phyloP scores from a whole-genome alignment of 2,329 filamentous ascomycete species.

The Zymoseptoria passerinii region DNA sequence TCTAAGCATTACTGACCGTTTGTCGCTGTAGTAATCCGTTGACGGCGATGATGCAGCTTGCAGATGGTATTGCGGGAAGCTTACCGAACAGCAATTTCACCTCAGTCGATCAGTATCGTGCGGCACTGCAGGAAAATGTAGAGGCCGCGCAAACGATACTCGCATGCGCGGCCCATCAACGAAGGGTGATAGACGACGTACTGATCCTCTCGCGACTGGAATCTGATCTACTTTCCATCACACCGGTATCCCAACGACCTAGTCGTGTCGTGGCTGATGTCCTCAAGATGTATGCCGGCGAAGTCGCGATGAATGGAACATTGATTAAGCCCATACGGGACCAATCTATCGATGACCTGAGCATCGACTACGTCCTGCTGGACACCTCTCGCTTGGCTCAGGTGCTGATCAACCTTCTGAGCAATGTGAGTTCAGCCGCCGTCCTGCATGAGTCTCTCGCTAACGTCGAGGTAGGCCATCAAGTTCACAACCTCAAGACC shows the following conservation, averaged over 20 bases:
- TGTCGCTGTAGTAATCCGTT: constrained; percentile 31
- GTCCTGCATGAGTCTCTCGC: background rate
- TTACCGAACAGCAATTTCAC: constrained; percentile 2
- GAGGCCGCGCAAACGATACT: constrained; percentile 26
- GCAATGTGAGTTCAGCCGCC: constrained; percentile 35
- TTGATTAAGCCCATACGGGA: constrained; percentile 12
- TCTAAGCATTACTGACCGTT: background rate
- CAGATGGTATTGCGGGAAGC: constrained; percentile 31
- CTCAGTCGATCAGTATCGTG: background rate
- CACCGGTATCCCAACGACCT: constrained; percentile 30
- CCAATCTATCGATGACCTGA: constrained; percentile 3
- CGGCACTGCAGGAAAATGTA: constrained; percentile 10
- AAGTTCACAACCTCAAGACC: background rate
- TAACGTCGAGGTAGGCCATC: background rate
- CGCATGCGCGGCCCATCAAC: constrained; percentile 24
- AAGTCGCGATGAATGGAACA: constrained; percentile 29
- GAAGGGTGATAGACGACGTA: constrained; percentile 41
- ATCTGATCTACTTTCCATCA: constrained; percentile 30
- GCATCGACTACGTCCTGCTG: constrained; percentile 21
- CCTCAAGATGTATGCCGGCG: constrained; percentile 32
- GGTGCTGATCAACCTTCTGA: constrained; percentile 30
- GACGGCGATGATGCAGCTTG: constrained; percentile 36
- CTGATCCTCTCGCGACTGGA: constrained; percentile 36
- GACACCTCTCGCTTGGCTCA: constrained; percentile 26
- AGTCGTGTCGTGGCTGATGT: constrained; percentile 28